These are phyloP conservation scores for Arachis hypogaea DNA, from an alignment of 306 rosid species.

Conservation along the genomic window DNA sequence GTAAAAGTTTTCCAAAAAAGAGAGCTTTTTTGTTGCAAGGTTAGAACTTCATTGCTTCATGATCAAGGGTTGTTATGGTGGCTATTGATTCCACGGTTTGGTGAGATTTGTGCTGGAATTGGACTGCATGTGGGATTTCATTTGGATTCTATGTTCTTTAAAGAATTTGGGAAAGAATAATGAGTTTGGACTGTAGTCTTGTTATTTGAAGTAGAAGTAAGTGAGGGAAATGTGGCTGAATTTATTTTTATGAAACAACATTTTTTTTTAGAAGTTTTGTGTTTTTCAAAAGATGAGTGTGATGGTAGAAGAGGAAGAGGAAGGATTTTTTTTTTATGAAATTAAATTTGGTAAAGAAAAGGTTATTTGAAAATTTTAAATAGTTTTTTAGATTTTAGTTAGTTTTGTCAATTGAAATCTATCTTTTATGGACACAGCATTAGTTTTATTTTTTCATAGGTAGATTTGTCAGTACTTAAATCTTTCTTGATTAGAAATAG, in stretches of 20 bases:
- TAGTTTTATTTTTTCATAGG: too few relatives aligned
- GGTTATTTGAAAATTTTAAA: too few relatives aligned
- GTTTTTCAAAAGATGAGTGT: constrained; percentile 6
- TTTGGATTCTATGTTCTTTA: constrained; percentile 58
- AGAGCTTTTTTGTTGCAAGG: constrained; percentile 28
- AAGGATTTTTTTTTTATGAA: too few relatives aligned
- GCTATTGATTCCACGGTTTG: constrained; percentile 31
- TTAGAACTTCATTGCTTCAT: constrained; percentile 50
- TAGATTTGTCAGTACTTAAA: too few relatives aligned
- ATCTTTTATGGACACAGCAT: too few relatives aligned
- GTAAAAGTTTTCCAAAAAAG: constrained; percentile 23
- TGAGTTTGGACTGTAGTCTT: constrained; percentile 56
- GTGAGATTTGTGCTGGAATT: constrained; percentile 45
- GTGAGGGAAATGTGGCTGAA: constrained; percentile 83
- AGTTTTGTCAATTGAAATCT: too few relatives aligned
- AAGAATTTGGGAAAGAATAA: constrained; percentile 53
- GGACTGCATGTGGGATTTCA: constrained; percentile 77
- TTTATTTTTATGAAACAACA: background rate
- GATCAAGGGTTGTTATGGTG: constrained; percentile 46
- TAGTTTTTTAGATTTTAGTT: too few relatives aligned
- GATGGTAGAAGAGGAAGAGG: too few relatives aligned
- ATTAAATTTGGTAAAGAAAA: too few relatives aligned
- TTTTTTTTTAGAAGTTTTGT: constrained; percentile 32
- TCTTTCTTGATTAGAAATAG: too few relatives aligned
- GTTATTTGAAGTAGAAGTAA: constrained; percentile 79